Evolutionary conservation across 805 yeast genomes (phyloP), one percentile per base, ranked within the genome.

Genomic region (Pichia phayaonensis): DNA sequence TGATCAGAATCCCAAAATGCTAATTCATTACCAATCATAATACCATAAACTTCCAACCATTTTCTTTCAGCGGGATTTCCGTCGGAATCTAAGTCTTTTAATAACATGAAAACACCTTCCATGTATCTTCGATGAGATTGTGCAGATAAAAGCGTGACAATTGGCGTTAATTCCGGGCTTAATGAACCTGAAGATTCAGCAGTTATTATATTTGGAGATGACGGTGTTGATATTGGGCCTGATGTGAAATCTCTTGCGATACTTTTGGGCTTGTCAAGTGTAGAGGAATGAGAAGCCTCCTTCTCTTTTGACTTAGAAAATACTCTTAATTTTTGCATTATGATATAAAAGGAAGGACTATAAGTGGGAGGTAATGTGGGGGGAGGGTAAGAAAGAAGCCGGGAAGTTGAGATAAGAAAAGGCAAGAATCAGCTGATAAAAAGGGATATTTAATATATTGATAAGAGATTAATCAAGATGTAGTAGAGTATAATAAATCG

Each of bases 11-110:
- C 90, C 97, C 98, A 94, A 54, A 88, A 79, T 0, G 97, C 95
- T 54, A 94, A 71, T 60, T 92, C 96, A 52, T 88, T 87, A 21
- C 99, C 99, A 4, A 88, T 81, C 41, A 94, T 72, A 16, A 87
- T 88, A 42, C 96, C 98, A 65, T 86, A 94, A 23, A 90, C 96
- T 68, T 94, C 97, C 49, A 77, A 75, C 99, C 99, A 94, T 59
- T 77, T 76, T 44, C 97, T 74, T 46, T 84, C 86, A 0, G 84
- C 82, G 0, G 96, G 90, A 50, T 83, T 77, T 10, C 99, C 99
- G 57, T 92, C 96, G 24, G 86, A 79, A 61, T 83, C 81, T 58
- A 86, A 70, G 58, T 86, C 92, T 58, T 83, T 81, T 54, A 85
- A 71, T 10, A 86, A 67, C 84, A 85, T 79, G 61, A 86, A 80